Evolutionary conservation across 345 rosid species (phyloP).

Genomic region (Garcia nutans): DNA sequence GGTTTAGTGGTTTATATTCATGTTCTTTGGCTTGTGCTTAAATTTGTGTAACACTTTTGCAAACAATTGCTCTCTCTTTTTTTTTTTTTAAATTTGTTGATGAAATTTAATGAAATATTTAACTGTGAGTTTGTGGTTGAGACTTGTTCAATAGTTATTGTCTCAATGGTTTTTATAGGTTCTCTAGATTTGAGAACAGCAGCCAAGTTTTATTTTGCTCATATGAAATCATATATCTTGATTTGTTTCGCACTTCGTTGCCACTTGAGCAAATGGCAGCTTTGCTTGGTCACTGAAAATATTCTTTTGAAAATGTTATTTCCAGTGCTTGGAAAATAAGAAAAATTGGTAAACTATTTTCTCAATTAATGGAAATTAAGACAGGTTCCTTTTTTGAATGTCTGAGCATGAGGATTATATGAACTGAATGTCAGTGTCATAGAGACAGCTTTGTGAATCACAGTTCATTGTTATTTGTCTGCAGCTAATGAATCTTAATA

Average conservation of each 20-base stretch:
- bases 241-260: background rate
- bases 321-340: background rate
- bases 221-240: background rate
- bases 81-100: background rate
- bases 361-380: background rate
- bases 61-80: background rate
- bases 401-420: background rate
- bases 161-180: background rate
- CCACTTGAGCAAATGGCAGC: background rate
- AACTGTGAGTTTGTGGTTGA: background rate
- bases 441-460: background rate
- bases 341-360: background rate
- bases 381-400: background rate
- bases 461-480: constrained; percentile 1
- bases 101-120: background rate
- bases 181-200: background rate
- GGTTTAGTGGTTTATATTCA: no score
- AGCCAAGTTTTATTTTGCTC: background rate
- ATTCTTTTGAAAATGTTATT: background rate
- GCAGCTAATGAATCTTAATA: constrained; percentile 6
- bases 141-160: background rate
- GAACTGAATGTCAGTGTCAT: background rate
- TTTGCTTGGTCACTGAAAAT: background rate
- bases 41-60: background rate
- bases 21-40: no score